Conservation (phyloP, 2,329 filamentous ascomycete genomes). For the Pestalotiopsis sp. region DNA sequence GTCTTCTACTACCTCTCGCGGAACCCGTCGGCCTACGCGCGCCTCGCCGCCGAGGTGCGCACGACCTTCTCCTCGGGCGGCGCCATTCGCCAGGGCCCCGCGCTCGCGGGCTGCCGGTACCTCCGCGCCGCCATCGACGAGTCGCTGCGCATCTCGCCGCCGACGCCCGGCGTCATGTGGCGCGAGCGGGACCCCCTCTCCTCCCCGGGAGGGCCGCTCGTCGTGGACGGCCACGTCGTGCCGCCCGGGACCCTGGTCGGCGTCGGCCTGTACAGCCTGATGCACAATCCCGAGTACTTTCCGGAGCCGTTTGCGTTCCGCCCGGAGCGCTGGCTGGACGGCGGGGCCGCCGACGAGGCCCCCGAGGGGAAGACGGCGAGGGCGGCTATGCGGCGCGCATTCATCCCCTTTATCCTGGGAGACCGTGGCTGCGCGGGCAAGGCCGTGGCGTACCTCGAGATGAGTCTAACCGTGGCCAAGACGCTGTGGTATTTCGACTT, state of each 20-base stretch:
- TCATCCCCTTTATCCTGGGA: slow-evolving; percentile 35
- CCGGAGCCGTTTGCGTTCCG: slow-evolving; percentile 27
- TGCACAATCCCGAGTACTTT: slow-evolving; percentile 34
- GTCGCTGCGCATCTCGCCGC: slow-evolving; percentile 21
- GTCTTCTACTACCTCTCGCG: not conserved
- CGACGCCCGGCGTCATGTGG: not conserved
- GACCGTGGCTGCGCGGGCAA: slow-evolving; percentile 37
- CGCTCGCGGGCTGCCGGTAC: slow-evolving; percentile 18
- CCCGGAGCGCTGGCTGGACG: slow-evolving; percentile 37
- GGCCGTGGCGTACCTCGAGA: slow-evolving; percentile 24
- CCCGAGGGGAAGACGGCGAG: not conserved
- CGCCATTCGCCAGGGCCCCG: slow-evolving; percentile 14
- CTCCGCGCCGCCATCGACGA: slow-evolving; percentile 25
- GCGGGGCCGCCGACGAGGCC: slow-evolving; percentile 9
- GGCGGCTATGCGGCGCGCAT: slow-evolving; percentile 15
- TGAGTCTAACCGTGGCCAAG: slow-evolving; percentile 22
- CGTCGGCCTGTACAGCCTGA: slow-evolving; percentile 33
- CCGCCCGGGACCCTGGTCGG: slow-evolving; percentile 36
- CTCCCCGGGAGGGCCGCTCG: not conserved
- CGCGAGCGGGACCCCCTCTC: not conserved
- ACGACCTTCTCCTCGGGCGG: slow-evolving; percentile 12
- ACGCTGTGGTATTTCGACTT: slow-evolving; percentile 22
- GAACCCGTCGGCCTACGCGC: slow-evolving; percentile 9
- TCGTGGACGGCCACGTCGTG: slow-evolving; percentile 29
- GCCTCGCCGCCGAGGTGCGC: slow-evolving; percentile 20